Evolutionary conservation across 345 rosid genomes (phyloP), one percentile per base, ranked within the genome.

Genomic region (Corymbia maculata): DNA sequence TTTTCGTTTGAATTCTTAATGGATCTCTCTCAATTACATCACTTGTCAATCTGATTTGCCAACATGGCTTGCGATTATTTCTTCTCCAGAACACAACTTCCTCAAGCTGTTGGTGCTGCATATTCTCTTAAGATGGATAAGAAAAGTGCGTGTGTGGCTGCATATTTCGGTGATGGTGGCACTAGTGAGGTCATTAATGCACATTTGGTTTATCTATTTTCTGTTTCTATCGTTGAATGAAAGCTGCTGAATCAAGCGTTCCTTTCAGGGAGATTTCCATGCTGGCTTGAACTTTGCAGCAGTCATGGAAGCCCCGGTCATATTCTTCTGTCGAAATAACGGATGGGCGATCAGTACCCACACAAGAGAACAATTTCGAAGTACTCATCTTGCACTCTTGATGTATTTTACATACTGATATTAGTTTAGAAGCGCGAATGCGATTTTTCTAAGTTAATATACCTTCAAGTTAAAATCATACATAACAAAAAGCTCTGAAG

Each of bases 261-360:
- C 52, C 42, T 53, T 86, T 32, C 90, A 95, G 98, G 99, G 99
- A 86, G 98, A 96, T 91, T 96, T 96, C 89, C 99, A 96, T 87
- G 99, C 99, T 19, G 96, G 93, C 49, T 70, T 96, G 92, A 96
- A 96, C 92, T 96, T 95, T n/a, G 99, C 97, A 84, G 98, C 99
- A 8, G 99, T 96, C 4, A 86, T 90, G 93, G 96, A 95, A 88
- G 94, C 97, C 59, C 99, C 99, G 0, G 95, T 96, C 0, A 88
- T 96, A 79, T 95, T 95, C 86, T 86, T 96, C 86, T 96, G 99
- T 86, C 94, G 99, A 12, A 96, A 96, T 94, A 96, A 95, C 85
- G 98, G 99, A 88, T 96, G 98, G 97, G 99, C 98, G 28, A 96
- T 96, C 86, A 96, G 98, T 85, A 96, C 98, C 61, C 93, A 92